A percentile compares a stretch with the other conserved stretches of the same genome.
Evolutionary conservation across 2,329 filamentous ascomycete species (phyloP).

Genomic region (Cucurbitaria berberidis): DNA sequence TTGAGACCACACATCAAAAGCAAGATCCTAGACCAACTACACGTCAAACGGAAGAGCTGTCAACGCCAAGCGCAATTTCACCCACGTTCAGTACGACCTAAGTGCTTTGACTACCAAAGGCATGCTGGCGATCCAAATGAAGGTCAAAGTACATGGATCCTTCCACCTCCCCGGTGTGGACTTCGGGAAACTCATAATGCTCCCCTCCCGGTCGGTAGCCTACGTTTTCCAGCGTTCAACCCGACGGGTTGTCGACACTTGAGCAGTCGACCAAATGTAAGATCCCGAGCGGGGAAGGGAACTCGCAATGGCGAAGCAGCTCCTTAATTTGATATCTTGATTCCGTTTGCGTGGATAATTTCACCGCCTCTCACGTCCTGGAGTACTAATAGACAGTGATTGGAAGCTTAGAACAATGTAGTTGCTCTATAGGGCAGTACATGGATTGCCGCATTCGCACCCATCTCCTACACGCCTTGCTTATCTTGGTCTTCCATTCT

Average conservation of each 20-base stretch:
- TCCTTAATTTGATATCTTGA: conserved; percentile 5
- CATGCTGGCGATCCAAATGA: neutral
- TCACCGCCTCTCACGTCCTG: conserved; percentile 13
- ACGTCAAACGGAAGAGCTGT: conserved; percentile 5
- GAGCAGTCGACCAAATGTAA: conserved; percentile 6
- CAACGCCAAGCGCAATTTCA: neutral
- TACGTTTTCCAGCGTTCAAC: conserved; percentile 13
- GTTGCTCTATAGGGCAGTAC: neutral
- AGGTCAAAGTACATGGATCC: neutral
- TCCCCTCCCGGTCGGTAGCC: neutral
- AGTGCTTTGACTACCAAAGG: neutral
- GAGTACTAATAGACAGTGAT: neutral
- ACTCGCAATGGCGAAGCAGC: conserved; percentile 11
- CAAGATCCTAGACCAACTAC: neutral
- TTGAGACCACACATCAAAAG: too few species aligned
- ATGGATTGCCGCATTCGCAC: neutral
- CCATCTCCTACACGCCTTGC: neutral
- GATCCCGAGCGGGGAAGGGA: conserved; percentile 19
- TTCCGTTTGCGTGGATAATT: conserved; percentile 14
- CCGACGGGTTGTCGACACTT: conserved; percentile 6
- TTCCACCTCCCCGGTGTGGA: neutral
- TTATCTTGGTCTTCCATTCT: neutral
- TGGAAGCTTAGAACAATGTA: neutral
- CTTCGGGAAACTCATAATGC: conserved; percentile 6
- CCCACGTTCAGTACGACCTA: conserved; percentile 1